Evolutionary conservation across 2,329 filamentous ascomycete genomes (phyloP).

Genomic region (Coniochaeta sp.): DNA sequence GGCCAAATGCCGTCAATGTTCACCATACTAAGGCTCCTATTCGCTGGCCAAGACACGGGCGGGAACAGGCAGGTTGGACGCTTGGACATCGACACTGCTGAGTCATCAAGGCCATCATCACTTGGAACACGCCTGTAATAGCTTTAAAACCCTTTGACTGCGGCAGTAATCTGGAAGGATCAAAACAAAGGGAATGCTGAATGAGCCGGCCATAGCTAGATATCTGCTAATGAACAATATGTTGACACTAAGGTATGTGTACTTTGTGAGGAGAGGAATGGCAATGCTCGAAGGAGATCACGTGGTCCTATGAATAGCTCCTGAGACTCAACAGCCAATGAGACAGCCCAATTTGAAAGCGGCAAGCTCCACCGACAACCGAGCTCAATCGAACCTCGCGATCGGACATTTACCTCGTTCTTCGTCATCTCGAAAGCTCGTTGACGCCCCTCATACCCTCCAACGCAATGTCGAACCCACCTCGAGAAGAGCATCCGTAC

Average conservation of each 20-base stretch:
- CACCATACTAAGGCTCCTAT: neutral
- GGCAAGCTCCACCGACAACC: neutral
- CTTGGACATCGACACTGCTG: neutral
- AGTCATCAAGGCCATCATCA: neutral
- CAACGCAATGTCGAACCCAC: neutral
- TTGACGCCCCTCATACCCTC: neutral
- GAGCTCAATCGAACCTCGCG: neutral
- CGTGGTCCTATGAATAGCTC: neutral
- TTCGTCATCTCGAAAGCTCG: neutral
- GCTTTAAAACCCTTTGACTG: too few relatives aligned
- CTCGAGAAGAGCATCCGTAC: constrained; percentile 18
- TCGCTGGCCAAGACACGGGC: constrained; percentile 1
- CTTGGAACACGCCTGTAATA: too few relatives aligned
- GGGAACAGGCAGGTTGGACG: neutral
- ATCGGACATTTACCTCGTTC: neutral
- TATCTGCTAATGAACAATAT: too few relatives aligned
- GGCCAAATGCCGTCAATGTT: neutral
- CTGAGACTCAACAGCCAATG: neutral
- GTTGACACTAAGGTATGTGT: too few relatives aligned
- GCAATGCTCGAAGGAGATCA: neutral
- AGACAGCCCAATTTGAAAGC: neutral
- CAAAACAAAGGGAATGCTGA: too few relatives aligned
- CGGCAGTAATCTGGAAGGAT: too few relatives aligned
- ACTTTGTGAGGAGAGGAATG: too few relatives aligned
- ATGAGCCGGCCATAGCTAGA: too few relatives aligned